Evolutionary conservation across 2,329 filamentous ascomycete species (phyloP).

Genomic region (Ceratocystis huliohia): DNA sequence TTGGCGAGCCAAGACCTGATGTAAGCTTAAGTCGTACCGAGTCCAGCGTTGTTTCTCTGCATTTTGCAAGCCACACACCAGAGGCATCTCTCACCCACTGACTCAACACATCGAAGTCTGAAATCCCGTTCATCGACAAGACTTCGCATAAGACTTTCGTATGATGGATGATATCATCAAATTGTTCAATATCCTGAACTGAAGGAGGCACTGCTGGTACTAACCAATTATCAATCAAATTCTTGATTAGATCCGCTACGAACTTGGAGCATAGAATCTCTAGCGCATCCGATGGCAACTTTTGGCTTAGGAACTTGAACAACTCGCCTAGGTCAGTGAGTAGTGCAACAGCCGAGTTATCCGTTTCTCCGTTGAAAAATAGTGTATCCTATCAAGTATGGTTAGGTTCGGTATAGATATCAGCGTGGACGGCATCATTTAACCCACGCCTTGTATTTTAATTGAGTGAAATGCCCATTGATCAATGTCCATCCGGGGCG

Average conservation of each 20-base stretch:
- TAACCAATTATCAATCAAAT: slow-evolving; percentile 62
- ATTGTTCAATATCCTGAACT: slow-evolving; percentile 55
- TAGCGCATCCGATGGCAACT: slow-evolving; percentile 43
- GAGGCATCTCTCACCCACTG: slow-evolving; percentile 75
- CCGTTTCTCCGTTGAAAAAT: slow-evolving; percentile 32
- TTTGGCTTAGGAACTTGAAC: slow-evolving; percentile 39
- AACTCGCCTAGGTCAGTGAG: slow-evolving; percentile 42
- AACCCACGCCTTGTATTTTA: slow-evolving; percentile 31
- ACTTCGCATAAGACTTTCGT: slow-evolving; percentile 51
- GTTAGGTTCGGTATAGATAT: not conserved
- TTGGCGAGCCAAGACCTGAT: slow-evolving; percentile 49
- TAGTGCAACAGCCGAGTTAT: slow-evolving; percentile 37
- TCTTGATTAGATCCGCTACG: slow-evolving; percentile 54
- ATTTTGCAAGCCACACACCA: slow-evolving; percentile 72
- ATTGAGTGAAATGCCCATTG: slow-evolving; percentile 31
- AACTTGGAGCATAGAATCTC: slow-evolving; percentile 54
- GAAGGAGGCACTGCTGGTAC: slow-evolving; percentile 63
- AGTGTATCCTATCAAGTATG: slow-evolving; percentile 34
- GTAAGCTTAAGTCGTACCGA: slow-evolving; percentile 57
- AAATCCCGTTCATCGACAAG: slow-evolving; percentile 51
- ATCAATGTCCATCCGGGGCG: slow-evolving; percentile 42
- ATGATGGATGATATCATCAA: slow-evolving; percentile 56
- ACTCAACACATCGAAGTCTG: slow-evolving; percentile 48
- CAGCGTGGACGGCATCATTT: not conserved
- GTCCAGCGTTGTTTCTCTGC: slow-evolving; percentile 67